phyloP scores from a whole-genome alignment of 768 basidiomycete genomes.

The Pleurotus sapidus region DNA sequence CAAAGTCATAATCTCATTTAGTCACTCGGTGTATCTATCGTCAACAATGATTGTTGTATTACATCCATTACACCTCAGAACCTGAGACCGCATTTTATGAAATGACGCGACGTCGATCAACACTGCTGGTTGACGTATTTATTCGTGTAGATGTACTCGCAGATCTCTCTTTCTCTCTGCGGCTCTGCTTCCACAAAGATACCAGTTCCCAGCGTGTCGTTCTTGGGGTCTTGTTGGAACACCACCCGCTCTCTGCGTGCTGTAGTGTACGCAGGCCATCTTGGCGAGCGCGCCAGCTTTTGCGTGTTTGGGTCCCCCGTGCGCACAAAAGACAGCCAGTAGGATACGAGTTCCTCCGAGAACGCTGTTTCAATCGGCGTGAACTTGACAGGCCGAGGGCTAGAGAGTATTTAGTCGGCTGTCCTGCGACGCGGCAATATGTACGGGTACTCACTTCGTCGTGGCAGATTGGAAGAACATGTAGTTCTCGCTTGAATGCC shows the following conservation, averaged over 20 bases:
- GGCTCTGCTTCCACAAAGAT: slow-evolving; percentile 31
- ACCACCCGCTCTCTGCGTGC: slow-evolving; percentile 36
- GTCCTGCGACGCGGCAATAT: background rate
- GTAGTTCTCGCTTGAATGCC: slow-evolving; percentile 61
- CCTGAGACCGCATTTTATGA: too few species aligned
- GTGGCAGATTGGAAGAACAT: slow-evolving; percentile 21
- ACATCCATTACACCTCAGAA: background rate
- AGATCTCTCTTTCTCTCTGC: slow-evolving; percentile 34
- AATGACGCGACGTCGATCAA: too few species aligned
- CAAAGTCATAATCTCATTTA: slow-evolving; percentile 21
- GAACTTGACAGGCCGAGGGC: slow-evolving; percentile 47
- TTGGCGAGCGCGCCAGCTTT: slow-evolving; percentile 49
- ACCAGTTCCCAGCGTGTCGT: slow-evolving; percentile 25
- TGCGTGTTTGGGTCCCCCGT: slow-evolving; percentile 51
- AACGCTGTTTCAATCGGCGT: slow-evolving; percentile 45
- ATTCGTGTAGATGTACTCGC: slow-evolving; percentile 25
- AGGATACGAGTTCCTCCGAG: slow-evolving; percentile 56
- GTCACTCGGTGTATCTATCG: background rate
- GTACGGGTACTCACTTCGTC: too few species aligned
- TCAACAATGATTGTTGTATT: background rate
- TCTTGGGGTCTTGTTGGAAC: slow-evolving; percentile 27
- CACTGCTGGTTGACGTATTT: too few species aligned
- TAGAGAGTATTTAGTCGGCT: slow-evolving; percentile 14
- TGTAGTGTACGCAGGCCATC: slow-evolving; percentile 40
- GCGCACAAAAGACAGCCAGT: slow-evolving; percentile 67